Base-by-base conservation (phyloP, 495 filamentous ascomycete species). In the Lentithecium fluviatile region DNA sequence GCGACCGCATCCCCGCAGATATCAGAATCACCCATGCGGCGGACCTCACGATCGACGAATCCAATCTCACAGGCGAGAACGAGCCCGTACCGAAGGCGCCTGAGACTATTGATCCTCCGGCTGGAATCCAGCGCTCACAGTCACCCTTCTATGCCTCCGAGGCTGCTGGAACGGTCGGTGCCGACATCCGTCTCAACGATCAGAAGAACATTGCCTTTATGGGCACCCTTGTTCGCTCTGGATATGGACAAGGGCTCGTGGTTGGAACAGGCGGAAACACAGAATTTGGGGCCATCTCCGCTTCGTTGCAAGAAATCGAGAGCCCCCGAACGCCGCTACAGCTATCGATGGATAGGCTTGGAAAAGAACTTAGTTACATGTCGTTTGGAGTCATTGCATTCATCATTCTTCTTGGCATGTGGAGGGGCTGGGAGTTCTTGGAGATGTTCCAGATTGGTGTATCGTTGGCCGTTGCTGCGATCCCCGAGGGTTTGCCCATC, bases 361-460 rank as follows among this genome's bases (percentile, higher is more conserved):
- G 94, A 8, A 87, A 93, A 52, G 91, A 99, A 70, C 77, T 99
- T 54, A 96, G 91, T 73, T 94, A 95, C 71, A 87, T 94, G 69
- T 97, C 95, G 1, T 96, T 97, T 73, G 92, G 82, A 42, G 89
- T 99, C 21, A 99, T 99, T 67, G 92, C 75, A 1, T 76, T 99
- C 36, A 99, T 99, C 71, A 88, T 95, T 20, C 64, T 97, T 0
- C 80, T 96, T 42, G 94, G 94, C 5, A 81, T 95, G 59, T 80
- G 92, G 64, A 90, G 97, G 68, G 94, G 93, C 17, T 88, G 92
- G 71, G 83, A 86, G 60, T 77, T 96, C 29, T 80, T 99, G 23
- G 94, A 97, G 46, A 95, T 99, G 77, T 97, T 99, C 73, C 95
- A 93, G 29, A 96, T 97, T 71, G 95, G 91, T 20, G 94, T 99